Conservation (phyloP, 2,329 filamentous ascomycete genomes). For the Penicillium janthinellum region DNA sequence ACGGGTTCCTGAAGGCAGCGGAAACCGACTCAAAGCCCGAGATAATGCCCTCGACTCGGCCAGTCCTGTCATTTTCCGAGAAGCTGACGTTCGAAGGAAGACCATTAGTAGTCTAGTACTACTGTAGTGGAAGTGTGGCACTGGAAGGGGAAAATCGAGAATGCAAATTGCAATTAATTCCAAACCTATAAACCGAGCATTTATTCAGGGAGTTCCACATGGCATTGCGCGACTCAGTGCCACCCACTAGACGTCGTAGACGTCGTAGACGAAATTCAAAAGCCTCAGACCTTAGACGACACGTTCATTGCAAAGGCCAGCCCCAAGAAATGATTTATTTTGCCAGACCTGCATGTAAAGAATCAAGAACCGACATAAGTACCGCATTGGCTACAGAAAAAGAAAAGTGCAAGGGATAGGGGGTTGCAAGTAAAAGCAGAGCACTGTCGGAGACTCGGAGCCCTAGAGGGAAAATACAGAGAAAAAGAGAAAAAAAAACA, state of each 20-base stretch:
- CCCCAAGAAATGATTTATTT: background rate
- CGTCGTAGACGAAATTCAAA: background rate
- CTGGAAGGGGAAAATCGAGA: conserved; percentile 7
- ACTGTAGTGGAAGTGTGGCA: conserved; percentile 1
- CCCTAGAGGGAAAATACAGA: background rate
- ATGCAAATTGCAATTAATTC: background rate
- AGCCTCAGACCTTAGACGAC: background rate
- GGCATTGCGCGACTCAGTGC: background rate
- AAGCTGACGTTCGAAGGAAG: conserved; percentile 13
- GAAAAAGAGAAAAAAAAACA: background rate
- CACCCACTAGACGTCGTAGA: background rate
- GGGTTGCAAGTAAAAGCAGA: background rate
- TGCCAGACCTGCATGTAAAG: background rate
- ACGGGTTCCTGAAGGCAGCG: background rate
- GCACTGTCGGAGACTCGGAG: too few species aligned
- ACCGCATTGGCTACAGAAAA: background rate
- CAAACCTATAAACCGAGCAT: background rate
- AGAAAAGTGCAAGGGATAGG: background rate
- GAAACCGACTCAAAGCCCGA: background rate
- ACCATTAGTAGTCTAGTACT: conserved; percentile 8
- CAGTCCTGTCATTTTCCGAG: conserved; percentile 27
- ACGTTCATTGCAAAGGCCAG: background rate
- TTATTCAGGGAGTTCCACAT: background rate
- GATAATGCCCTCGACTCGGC: background rate
- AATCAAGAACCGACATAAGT: background rate